Evolutionary conservation across 2,329 filamentous ascomycete genomes (phyloP).

Genomic region (Escovopsis weberi): DNA sequence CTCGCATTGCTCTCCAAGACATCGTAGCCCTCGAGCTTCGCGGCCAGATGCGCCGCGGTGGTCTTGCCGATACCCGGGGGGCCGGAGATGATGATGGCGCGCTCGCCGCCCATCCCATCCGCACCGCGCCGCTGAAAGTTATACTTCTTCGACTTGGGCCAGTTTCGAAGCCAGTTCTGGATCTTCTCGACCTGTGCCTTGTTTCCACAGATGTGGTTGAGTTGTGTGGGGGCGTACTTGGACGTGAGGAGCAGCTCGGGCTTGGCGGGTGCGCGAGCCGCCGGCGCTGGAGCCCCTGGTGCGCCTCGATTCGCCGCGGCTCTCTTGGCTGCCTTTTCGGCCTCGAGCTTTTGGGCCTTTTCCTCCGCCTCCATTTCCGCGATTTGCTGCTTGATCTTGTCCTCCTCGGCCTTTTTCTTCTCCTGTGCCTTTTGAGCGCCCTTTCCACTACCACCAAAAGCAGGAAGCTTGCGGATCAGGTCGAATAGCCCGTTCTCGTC

Average conservation of each 20-base stretch:
- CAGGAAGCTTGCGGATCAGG: slow-evolving; percentile 66
- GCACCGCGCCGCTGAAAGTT: slow-evolving; percentile 71
- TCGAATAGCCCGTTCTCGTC: slow-evolving; percentile 86
- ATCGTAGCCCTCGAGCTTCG: slow-evolving; percentile 85
- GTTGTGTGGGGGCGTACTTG: slow-evolving; percentile 79
- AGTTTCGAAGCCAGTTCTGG: slow-evolving; percentile 72
- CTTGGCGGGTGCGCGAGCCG: slow-evolving; percentile 28
- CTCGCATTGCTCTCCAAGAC: slow-evolving; percentile 92
- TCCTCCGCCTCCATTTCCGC: slow-evolving; percentile 79
- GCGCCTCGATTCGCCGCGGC: slow-evolving; percentile 18
- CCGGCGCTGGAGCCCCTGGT: slow-evolving; percentile 11
- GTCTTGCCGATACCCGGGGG: slow-evolving; percentile 97
- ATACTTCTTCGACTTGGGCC: slow-evolving; percentile 63
- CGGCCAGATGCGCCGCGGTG: slow-evolving; percentile 86
- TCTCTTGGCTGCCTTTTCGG: slow-evolving; percentile 32
- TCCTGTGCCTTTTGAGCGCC: slow-evolving; percentile 74
- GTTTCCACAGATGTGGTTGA: slow-evolving; percentile 89
- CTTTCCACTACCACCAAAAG: slow-evolving; percentile 75
- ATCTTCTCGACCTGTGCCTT: slow-evolving; percentile 82
- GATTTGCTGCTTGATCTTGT: slow-evolving; percentile 66
- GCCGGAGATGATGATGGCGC: slow-evolving; percentile 89
- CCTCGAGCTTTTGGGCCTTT: slow-evolving; percentile 40
- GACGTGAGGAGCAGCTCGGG: slow-evolving; percentile 74
- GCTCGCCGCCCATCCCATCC: slow-evolving; percentile 69
- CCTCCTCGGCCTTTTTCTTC: slow-evolving; percentile 73